Evolutionary conservation across 495 filamentous ascomycete species (phyloP), one percentile per base, ranked within the genome.

Genomic region (Aspergillus homomorphus): DNA sequence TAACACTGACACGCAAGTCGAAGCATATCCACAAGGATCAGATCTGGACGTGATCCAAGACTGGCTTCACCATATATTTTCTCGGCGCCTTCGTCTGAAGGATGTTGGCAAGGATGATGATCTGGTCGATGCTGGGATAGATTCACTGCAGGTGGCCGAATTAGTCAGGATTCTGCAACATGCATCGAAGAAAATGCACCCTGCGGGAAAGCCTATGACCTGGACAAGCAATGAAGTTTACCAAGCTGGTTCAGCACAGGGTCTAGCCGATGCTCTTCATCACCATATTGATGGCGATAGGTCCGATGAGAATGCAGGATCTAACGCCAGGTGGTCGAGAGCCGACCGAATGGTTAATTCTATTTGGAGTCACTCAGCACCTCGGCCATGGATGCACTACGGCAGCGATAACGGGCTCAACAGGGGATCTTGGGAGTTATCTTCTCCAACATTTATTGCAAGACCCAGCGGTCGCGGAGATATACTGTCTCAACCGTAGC

Each of bases 371-470:
- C 53, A 56, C 9, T 5, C 53, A n/a, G 16, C 19, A 28, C 20
- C 42, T 59, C 4, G 20, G 23, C 24, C 15, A 18, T 4, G 19
- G 15, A 1, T 18, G 50, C 1, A 12, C 19, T 7, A 64, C 50
- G 10, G 56, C 75, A 0, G 56, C 84, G 15, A 62, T 87, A 20
- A 87, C 83, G 0, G 84, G 84, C 14, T 78, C 79, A 0, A 87
- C 84, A 0, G 84, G 83, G 19, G 77, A 76, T 12, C 57, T 88
- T 23, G 84, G 85, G 0, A 81, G 74, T 0, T 83, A 85, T 66
- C 69, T 87, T 48, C 69, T 87, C 0, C 70, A 81, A 53, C 41
- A 65, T 10, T 69, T 84, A 19, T 52, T 77, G 1, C 74, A 73
- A 3, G 59, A 52, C 23, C 52, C 59, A 1, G 52, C 62, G 3